Evolutionary conservation across 1,139 yeast species (phyloP).

Genomic region (Debaryomycetaceae sp.): DNA sequence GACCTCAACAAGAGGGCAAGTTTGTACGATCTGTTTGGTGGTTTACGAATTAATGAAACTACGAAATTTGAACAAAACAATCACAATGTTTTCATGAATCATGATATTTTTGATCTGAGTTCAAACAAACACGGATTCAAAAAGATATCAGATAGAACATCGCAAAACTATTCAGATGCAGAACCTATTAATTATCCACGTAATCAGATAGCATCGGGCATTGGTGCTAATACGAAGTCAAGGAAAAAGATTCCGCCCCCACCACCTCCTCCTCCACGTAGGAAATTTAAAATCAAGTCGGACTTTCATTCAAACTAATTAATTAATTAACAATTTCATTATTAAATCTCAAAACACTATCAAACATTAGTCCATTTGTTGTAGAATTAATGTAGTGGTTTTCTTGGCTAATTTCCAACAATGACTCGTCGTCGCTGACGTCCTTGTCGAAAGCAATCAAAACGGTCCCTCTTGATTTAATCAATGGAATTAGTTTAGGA

Average conservation of each 20-base stretch:
- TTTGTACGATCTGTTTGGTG: conserved; percentile 21
- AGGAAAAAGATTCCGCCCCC: conserved; percentile 12
- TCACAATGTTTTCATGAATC: conserved; percentile 18
- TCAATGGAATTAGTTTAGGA: conserved; percentile 71
- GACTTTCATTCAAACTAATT: background rate
- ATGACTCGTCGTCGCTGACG: conserved; percentile 29
- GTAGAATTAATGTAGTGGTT: conserved; percentile 50
- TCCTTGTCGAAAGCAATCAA: conserved; percentile 60
- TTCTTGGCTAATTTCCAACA: conserved; percentile 29
- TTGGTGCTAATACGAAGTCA: too few relatives aligned
- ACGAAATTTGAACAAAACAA: conserved; percentile 15
- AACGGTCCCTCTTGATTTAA: conserved; percentile 77
- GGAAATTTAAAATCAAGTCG: conserved; percentile 7
- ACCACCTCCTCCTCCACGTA: conserved; percentile 18
- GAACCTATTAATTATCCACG: too few relatives aligned
- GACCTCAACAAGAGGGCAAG: conserved; percentile 40
- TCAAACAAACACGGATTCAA: background rate
- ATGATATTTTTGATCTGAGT: conserved; percentile 4
- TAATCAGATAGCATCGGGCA: too few relatives aligned
- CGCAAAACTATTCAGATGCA: too few relatives aligned
- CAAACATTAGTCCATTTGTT: conserved; percentile 71
- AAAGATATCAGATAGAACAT: background rate
- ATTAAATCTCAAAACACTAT: conserved; percentile 65
- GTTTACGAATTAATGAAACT: conserved; percentile 4
- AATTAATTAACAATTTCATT: conserved; percentile 63